These are phyloP conservation scores for Wickerhamiella shivajii DNA, from an alignment of 805 yeast genomes.

Conservation along the genomic window DNA sequence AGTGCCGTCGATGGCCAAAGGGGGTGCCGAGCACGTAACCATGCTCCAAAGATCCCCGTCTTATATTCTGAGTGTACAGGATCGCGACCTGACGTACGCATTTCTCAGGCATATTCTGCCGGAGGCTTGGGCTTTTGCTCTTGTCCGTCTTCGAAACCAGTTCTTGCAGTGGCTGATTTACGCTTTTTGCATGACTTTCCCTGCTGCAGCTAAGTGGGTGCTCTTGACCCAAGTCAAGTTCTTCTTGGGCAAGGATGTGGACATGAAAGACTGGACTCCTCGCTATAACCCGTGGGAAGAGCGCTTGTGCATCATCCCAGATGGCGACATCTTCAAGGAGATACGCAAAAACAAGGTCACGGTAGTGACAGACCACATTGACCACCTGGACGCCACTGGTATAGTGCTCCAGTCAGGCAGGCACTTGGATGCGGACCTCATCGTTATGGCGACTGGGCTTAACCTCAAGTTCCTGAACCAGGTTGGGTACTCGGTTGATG, in stretches of 20 bases:
- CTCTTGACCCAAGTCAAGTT: background rate
- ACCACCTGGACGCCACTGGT: background rate
- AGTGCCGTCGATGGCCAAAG: conserved; percentile 2
- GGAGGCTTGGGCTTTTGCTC: background rate
- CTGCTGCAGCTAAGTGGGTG: background rate
- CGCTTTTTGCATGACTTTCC: conserved; percentile 1
- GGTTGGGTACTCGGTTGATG: conserved; percentile 1
- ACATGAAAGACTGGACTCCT: background rate
- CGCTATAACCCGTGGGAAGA: conserved; percentile 5
- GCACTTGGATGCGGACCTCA: conserved; percentile 1
- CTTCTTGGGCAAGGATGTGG: background rate
- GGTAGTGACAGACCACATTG: conserved; percentile 2
- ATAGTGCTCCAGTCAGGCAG: background rate
- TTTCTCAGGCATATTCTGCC: background rate
- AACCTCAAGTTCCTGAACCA: conserved; percentile 1
- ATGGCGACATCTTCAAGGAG: background rate
- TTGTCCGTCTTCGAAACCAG: conserved; percentile 1
- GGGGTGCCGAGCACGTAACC: conserved; percentile 3
- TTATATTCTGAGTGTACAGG: background rate
- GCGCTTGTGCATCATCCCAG: conserved; percentile 4
- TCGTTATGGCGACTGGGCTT: conserved; percentile 4
- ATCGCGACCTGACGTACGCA: background rate
- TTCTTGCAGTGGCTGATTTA: conserved; percentile 1
- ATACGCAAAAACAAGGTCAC: background rate
- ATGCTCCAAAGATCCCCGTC: conserved; percentile 4